phyloP scores from a whole-genome alignment of 768 basidiomycete species.

The Leccinum subgranulosum region DNA sequence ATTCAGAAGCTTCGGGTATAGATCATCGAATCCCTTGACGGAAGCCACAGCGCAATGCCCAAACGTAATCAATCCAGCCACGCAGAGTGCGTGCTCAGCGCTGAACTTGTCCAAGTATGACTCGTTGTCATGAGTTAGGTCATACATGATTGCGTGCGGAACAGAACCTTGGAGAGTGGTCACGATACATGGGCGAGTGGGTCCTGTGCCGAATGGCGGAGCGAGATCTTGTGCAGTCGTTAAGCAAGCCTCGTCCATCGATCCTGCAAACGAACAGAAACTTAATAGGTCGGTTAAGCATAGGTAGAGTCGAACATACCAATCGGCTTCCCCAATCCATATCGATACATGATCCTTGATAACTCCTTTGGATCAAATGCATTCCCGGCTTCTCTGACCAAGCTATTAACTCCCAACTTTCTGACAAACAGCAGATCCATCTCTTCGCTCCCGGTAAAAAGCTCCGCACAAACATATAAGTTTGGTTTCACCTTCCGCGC shows the following conservation, averaged over 20 bases:
- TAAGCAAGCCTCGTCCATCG: constrained; percentile 90
- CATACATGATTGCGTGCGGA: constrained; percentile 93
- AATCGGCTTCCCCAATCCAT: constrained; percentile 91
- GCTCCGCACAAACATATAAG: constrained; percentile 94
- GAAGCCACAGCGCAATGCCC: constrained; percentile 86
- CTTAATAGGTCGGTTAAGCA: background rate
- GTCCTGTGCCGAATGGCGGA: constrained; percentile 81
- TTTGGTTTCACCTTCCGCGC: constrained; percentile 87
- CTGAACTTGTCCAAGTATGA: constrained; percentile 85
- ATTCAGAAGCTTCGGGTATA: constrained; percentile 93
- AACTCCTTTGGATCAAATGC: constrained; percentile 87
- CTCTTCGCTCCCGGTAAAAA: constrained; percentile 94
- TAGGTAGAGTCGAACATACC: constrained; percentile 43
- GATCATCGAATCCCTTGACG: constrained; percentile 95
- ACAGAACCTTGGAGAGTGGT: constrained; percentile 79
- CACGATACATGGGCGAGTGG: constrained; percentile 67
- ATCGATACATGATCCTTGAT: constrained; percentile 82
- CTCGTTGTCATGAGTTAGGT: constrained; percentile 97
- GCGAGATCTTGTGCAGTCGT: constrained; percentile 72
- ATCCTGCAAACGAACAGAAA: constrained; percentile 46
- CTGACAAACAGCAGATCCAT: constrained; percentile 92
- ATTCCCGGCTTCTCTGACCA: constrained; percentile 95
- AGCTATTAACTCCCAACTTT: constrained; percentile 87
- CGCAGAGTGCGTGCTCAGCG: constrained; percentile 93
- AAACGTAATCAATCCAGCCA: constrained; percentile 90